Evolutionary conservation across 192 early-diverging fungal genomes (phyloP).

Genomic region (Chytriomyces sp.): DNA sequence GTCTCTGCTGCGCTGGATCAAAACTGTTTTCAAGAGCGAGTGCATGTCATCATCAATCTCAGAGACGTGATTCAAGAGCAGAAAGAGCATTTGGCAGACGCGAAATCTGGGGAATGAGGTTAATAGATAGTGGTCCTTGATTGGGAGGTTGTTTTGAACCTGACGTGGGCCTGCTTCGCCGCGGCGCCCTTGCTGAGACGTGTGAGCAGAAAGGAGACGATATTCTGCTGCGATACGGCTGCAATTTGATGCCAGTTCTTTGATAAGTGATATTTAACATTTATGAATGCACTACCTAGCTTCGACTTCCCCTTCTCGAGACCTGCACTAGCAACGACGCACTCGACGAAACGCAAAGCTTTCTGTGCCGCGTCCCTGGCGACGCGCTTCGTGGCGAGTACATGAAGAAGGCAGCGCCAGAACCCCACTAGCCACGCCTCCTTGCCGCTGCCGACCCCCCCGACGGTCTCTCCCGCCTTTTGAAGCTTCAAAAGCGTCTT

Average conservation of each 20-base stretch:
- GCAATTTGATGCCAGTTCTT: neutral
- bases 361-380: conserved; percentile 13
- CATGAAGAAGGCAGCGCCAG: conserved; percentile 10
- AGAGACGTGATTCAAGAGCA: conserved; percentile 19
- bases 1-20: conserved; percentile 25
- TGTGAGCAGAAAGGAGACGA: conserved; percentile 13
- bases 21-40: conserved; percentile 1
- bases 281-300: neutral
- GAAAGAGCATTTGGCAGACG: conserved; percentile 25
- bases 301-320: neutral
- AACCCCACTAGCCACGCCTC: neutral
- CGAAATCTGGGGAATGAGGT: neutral
- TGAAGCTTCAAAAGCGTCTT: too few relatives aligned
- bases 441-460: neutral
- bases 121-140: too few relatives aligned
- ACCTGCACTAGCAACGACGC: conserved; percentile 1
- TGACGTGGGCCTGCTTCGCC: conserved; percentile 25
- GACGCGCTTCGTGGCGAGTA: conserved; percentile 11
- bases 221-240: neutral
- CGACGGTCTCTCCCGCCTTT: too few relatives aligned
- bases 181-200: neutral
- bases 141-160: neutral
- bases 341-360: conserved; percentile 11
- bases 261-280: too few relatives aligned
- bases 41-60: conserved; percentile 31